phyloP scores from a whole-genome alignment of 257 asterid species.

The Salvia hispanica region DNA sequence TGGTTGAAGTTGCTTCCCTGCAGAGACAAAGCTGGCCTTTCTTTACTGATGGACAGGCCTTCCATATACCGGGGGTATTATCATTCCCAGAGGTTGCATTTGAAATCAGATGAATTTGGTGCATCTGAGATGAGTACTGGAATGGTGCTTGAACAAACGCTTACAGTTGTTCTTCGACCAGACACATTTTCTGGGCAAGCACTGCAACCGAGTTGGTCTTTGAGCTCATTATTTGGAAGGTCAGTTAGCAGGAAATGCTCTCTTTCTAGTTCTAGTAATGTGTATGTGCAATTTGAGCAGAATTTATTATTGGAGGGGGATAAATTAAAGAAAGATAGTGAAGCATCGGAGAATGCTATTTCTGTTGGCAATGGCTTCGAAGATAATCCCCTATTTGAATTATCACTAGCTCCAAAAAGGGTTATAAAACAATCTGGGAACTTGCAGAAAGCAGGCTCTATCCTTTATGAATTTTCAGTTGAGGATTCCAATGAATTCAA shows the following conservation, averaged over 20 bases:
- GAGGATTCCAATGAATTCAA: slow-evolving; percentile 54
- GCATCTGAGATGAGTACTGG: slow-evolving; percentile 46
- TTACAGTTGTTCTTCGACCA: slow-evolving; percentile 87
- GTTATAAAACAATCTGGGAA: slow-evolving; percentile 54
- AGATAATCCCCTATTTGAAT: slow-evolving; percentile 51
- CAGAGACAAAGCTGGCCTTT: slow-evolving; percentile 90
- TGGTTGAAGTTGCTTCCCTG: slow-evolving; percentile 99
- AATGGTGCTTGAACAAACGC: slow-evolving; percentile 84
- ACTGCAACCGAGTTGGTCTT: slow-evolving; percentile 81
- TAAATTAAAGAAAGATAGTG: slow-evolving; percentile 31
- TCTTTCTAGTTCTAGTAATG: slow-evolving; percentile 70
- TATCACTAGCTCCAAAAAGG: slow-evolving; percentile 65
- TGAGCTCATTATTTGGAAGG: slow-evolving; percentile 87
- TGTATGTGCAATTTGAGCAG: slow-evolving; percentile 76
- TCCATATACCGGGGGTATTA: slow-evolving; percentile 86
- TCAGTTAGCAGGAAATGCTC: slow-evolving; percentile 68
- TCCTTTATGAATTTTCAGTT: slow-evolving; percentile 63
- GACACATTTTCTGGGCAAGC: slow-evolving; percentile 45
- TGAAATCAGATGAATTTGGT: slow-evolving; percentile 68
- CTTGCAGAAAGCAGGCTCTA: slow-evolving; percentile 47
- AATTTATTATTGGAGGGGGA: slow-evolving; percentile 58
- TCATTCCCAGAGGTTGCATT: slow-evolving; percentile 88
- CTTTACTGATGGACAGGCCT: slow-evolving; percentile 90
- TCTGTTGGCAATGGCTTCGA: slow-evolving; percentile 24
- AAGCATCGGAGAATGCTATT: slow-evolving; percentile 38